phyloP scores from a whole-genome alignment of 169 alveolate genomes.

The Plasmodium falciparum region DNA sequence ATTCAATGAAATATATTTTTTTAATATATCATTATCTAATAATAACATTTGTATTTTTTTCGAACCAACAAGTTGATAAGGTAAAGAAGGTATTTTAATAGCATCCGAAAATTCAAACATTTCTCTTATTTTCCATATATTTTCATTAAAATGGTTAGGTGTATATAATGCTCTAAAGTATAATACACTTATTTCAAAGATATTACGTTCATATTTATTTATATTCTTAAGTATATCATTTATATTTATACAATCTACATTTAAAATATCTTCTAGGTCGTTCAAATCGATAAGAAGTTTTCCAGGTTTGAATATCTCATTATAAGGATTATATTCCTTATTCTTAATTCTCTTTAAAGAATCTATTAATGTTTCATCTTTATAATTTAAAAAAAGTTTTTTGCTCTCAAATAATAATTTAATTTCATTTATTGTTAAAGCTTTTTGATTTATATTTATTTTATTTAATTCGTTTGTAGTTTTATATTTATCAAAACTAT shows the following conservation, averaged over 20 bases:
- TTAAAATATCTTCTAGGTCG: background rate
- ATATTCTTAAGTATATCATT: background rate
- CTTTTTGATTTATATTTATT: conserved; percentile 10
- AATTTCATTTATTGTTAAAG: conserved; percentile 32
- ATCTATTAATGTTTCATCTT: conserved; percentile 22
- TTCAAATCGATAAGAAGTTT: conserved; percentile 28
- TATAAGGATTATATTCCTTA: background rate
- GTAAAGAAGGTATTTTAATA: conserved; percentile 85
- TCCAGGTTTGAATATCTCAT: conserved; percentile 12
- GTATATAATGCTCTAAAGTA: conserved; percentile 83
- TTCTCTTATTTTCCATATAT: conserved; percentile 83
- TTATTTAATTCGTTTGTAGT: conserved; percentile 31
- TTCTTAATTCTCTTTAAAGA: conserved; percentile 12
- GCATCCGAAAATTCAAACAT: conserved; percentile 85
- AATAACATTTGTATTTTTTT: conserved; percentile 86
- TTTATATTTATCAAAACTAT: conserved; percentile 27
- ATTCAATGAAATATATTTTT: conserved; percentile 30
- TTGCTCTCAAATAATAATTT: conserved; percentile 42
- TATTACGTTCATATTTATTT: background rate
- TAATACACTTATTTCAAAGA: conserved; percentile 81
- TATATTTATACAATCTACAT: no score
- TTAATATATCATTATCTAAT: conserved; percentile 77
- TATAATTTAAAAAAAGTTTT: conserved; percentile 48
- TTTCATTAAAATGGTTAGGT: conserved; percentile 82
- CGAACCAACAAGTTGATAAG: conserved; percentile 86